A percentile compares a stretch with the other conserved stretches of the same genome.
Evolutionary conservation across 148 eudicot genomes (phyloP).

Genomic region (Euryodendron excelsum): DNA sequence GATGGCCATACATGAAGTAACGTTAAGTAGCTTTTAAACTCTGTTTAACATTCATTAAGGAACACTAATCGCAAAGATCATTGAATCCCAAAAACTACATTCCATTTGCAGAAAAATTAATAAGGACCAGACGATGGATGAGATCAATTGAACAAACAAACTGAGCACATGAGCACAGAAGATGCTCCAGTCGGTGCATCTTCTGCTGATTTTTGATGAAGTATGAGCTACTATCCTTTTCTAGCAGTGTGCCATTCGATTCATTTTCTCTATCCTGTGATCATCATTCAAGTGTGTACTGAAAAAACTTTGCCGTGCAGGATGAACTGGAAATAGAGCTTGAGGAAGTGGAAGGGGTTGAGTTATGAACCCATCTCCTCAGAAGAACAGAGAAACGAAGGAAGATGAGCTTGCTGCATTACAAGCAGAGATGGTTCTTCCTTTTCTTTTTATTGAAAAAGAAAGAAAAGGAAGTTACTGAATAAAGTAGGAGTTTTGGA

Average conservation of each 20-base stretch:
- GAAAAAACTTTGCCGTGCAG: constrained; percentile 17
- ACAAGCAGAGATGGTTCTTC: constrained; percentile 40
- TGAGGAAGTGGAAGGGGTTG: constrained; percentile 36
- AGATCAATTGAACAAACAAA: too few species aligned
- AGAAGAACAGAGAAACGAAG: constrained; percentile 19
- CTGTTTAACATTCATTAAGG: neutral
- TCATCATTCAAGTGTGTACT: neutral
- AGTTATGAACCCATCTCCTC: constrained; percentile 29
- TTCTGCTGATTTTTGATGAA: constrained; percentile 45
- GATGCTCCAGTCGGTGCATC: constrained; percentile 41
- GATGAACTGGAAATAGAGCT: too few species aligned
- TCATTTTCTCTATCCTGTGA: neutral
- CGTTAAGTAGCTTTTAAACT: neutral
- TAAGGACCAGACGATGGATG: too few species aligned
- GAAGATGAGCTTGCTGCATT: constrained; percentile 42
- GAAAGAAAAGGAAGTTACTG: too few species aligned
- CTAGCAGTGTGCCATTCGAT: too few species aligned
- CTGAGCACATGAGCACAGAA: too few species aligned
- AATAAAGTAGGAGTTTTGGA: too few species aligned
- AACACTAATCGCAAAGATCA: too few species aligned
- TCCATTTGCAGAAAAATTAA: too few species aligned
- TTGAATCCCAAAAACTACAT: too few species aligned
- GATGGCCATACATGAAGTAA: constrained; percentile 20
- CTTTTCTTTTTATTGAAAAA: too few species aligned
- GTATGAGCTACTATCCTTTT: constrained; percentile 3